Evolutionary conservation across 345 rosid species (phyloP).

Genomic region (Boechera retrofracta): DNA sequence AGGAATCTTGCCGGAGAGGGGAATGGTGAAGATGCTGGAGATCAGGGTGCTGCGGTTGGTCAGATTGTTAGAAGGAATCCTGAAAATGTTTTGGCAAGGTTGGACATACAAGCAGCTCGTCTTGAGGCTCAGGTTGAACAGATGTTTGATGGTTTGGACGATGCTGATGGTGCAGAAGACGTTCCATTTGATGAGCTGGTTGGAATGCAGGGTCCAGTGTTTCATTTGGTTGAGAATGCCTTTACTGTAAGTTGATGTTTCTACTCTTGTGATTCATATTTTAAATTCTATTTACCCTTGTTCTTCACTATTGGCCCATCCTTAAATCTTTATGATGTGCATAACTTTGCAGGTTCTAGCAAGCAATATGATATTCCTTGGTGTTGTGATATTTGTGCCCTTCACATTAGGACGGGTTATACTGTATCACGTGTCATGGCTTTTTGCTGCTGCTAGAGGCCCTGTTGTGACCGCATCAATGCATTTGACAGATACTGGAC

Average conservation of each 20-base stretch:
- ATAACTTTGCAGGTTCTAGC: constrained; percentile 81
- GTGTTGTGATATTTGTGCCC: constrained; percentile 90
- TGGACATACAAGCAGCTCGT: constrained; percentile 99
- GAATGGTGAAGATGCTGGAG: constrained; percentile 84
- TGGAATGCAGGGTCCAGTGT: constrained; percentile 99
- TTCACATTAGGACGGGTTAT: constrained; percentile 87
- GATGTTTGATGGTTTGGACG: constrained; percentile 98
- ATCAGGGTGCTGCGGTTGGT: constrained; percentile 82
- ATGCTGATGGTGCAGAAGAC: constrained; percentile 99
- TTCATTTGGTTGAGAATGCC: constrained; percentile 99
- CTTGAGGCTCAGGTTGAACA: constrained; percentile 99
- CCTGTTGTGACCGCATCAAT: constrained; percentile 53
- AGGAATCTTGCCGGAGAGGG: constrained; percentile 81
- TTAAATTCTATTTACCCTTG: constrained; percentile 5
- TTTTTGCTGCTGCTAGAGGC: constrained; percentile 81
- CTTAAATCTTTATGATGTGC: constrained; percentile 6
- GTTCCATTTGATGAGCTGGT: constrained; percentile 99
- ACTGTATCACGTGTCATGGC: constrained; percentile 73
- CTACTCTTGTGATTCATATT: constrained; percentile 3
- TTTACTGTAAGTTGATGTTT: constrained; percentile 78
- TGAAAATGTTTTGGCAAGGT: constrained; percentile 95
- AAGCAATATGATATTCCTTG: constrained; percentile 99
- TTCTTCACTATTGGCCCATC: not conserved
- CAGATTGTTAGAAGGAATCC: constrained; percentile 82
- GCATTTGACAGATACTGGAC: constrained; percentile 63